Percentiles rank a stretch among this genome's conserved stretches.
Evolutionary conservation across 202 grass and related monocot genomes (phyloP).

Genomic region (Dendrocalamus latiflorus): DNA sequence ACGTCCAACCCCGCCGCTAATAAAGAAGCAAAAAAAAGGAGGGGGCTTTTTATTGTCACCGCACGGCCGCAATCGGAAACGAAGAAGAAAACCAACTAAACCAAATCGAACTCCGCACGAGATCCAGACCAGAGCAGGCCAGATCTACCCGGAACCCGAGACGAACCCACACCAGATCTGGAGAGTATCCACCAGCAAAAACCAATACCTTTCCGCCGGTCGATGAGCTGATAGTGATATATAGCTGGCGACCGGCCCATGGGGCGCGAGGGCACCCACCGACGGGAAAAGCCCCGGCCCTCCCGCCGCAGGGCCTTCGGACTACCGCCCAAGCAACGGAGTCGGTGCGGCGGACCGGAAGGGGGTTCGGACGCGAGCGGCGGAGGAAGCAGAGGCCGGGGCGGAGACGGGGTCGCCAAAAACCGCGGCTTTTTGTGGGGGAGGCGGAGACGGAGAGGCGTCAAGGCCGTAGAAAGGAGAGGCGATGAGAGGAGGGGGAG

Average conservation of each 20-base stretch:
- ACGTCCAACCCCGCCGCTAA: neutral
- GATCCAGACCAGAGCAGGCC: neutral
- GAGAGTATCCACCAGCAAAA: neutral
- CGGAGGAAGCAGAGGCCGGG: neutral
- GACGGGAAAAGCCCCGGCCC: neutral
- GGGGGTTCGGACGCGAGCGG: neutral
- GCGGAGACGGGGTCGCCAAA: neutral
- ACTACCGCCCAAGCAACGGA: neutral
- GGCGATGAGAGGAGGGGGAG: too few species aligned
- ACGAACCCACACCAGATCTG: constrained; percentile 20
- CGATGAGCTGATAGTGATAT: constrained; percentile 38
- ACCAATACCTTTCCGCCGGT: constrained; percentile 44
- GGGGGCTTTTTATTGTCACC: neutral
- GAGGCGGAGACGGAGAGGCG: neutral
- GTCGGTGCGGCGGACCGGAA: neutral
- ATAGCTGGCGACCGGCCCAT: constrained; percentile 50
- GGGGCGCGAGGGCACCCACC: constrained; percentile 10
- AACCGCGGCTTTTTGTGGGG: neutral
- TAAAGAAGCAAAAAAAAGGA: neutral
- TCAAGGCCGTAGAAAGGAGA: too few species aligned
- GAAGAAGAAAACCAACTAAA: neutral
- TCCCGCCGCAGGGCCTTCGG: neutral
- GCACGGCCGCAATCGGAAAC: neutral
- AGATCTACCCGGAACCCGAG: constrained; percentile 26
- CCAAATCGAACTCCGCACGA: neutral